phyloP scores from a whole-genome alignment of 768 basidiomycete genomes.

The Termitomyces sp. region DNA sequence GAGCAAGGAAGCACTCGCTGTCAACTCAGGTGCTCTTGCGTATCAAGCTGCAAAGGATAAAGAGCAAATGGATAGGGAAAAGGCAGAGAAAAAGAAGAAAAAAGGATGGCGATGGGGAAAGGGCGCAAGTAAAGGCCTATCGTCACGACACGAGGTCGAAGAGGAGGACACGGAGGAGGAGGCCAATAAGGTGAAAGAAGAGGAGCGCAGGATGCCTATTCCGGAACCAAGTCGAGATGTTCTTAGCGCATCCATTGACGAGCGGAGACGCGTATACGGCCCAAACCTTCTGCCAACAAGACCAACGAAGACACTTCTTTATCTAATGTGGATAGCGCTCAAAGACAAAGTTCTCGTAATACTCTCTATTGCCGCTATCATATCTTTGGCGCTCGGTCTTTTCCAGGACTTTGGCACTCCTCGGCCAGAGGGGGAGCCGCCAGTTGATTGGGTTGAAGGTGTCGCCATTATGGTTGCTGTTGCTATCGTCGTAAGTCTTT shows the following conservation, averaged over 20 bases:
- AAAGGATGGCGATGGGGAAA: slow-evolving; percentile 7
- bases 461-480: slow-evolving; percentile 78
- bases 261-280: slow-evolving; percentile 67
- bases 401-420: slow-evolving; percentile 89
- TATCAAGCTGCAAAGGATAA: slow-evolving; percentile 8
- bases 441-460: slow-evolving; percentile 97
- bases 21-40: slow-evolving; percentile 11
- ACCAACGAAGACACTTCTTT: slow-evolving; percentile 61
- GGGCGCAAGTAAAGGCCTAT: slow-evolving; percentile 19
- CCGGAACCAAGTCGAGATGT: slow-evolving; percentile 22
- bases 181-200: slow-evolving; percentile 18
- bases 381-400: slow-evolving; percentile 90
- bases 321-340: slow-evolving; percentile 80
- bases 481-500: slow-evolving; percentile 56
- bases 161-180: slow-evolving; percentile 2
- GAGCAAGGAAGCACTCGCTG: slow-evolving; percentile 13
- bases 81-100: slow-evolving; percentile 14
- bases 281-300: slow-evolving; percentile 68
- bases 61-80: slow-evolving; percentile 8
- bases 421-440: slow-evolving; percentile 51
- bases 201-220: slow-evolving; percentile 32
- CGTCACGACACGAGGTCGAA: slow-evolving; percentile 21
- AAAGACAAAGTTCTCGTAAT: slow-evolving; percentile 90
- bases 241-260: slow-evolving; percentile 43
- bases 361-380: slow-evolving; percentile 84